Evolutionary conservation across 2,329 filamentous ascomycete genomes (phyloP).

Genomic region (Sarocladium strictum): DNA sequence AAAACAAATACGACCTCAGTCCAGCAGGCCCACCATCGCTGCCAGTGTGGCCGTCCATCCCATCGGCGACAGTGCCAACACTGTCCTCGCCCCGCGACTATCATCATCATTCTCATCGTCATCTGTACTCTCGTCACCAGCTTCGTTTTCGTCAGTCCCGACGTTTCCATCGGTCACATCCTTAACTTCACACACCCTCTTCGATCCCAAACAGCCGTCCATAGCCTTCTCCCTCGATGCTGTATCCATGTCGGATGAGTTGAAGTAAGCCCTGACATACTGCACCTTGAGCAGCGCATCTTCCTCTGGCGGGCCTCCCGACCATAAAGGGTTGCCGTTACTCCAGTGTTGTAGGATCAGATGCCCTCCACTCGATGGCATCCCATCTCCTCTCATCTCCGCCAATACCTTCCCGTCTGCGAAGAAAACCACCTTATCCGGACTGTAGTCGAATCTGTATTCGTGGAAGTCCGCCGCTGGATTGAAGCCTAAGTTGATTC

Average conservation of each 20-base stretch:
- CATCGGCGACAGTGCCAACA: neutral
- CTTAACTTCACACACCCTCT: conserved; percentile 6
- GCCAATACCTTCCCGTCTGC: conserved; percentile 55
- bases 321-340: conserved; percentile 68
- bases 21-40: conserved; percentile 5
- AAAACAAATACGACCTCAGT: conserved; percentile 4
- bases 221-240: neutral
- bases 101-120: neutral
- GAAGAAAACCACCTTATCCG: conserved; percentile 59
- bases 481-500: conserved; percentile 57
- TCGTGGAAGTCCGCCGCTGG: conserved; percentile 64
- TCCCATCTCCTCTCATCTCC: conserved; percentile 47
- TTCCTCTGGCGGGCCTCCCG: conserved; percentile 57
- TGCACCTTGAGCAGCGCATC: conserved; percentile 60
- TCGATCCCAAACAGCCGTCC: neutral
- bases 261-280: conserved; percentile 77
- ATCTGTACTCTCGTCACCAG: neutral
- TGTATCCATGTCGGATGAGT: conserved; percentile 47
- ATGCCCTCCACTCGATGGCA: conserved; percentile 58
- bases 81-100: neutral
- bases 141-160: neutral
- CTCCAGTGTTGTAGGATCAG: conserved; percentile 72
- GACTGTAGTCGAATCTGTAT: conserved; percentile 72
- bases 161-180: neutral
- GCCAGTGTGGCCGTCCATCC: conserved; percentile 1